Conservation (phyloP, 2,329 filamentous ascomycete species). For the Trichoderma sp. region DNA sequence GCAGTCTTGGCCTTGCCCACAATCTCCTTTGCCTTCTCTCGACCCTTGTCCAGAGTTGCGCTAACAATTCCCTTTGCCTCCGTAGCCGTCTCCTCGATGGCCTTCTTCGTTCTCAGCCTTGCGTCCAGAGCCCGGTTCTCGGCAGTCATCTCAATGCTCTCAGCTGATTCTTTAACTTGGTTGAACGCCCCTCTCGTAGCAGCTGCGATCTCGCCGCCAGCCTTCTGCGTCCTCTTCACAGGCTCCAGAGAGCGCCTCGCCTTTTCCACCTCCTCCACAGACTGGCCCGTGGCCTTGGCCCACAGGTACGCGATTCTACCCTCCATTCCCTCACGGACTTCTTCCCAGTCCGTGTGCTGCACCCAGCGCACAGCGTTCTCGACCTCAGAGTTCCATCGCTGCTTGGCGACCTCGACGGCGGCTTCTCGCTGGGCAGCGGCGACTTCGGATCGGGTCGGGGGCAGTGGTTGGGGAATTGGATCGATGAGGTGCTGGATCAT, state of each 20-base stretch:
- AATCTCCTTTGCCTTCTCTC: slow-evolving; percentile 41
- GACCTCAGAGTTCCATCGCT: slow-evolving; percentile 76
- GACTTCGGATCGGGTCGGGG: slow-evolving; percentile 52
- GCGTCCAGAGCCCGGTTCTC: slow-evolving; percentile 34
- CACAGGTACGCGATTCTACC: slow-evolving; percentile 48
- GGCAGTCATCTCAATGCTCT: slow-evolving; percentile 31
- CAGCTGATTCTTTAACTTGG: slow-evolving; percentile 33
- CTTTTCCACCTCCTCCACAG: slow-evolving; percentile 32
- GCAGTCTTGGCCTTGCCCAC: slow-evolving; percentile 42
- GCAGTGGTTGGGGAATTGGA: slow-evolving; percentile 48
- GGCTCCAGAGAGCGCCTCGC: slow-evolving; percentile 35
- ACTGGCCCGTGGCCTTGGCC: slow-evolving; percentile 41
- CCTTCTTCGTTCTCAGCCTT: slow-evolving; percentile 29
- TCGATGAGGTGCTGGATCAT: slow-evolving; percentile 56
- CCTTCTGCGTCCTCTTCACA: slow-evolving; percentile 37
- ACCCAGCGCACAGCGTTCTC: slow-evolving; percentile 66
- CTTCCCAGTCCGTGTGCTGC: slow-evolving; percentile 66
- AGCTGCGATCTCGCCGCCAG: slow-evolving; percentile 32
- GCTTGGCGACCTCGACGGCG: slow-evolving; percentile 69
- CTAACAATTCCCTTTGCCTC: slow-evolving; percentile 42
- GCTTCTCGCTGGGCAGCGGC: slow-evolving; percentile 54
- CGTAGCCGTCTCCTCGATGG: slow-evolving; percentile 32
- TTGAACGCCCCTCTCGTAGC: slow-evolving; percentile 41
- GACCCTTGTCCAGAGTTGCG: slow-evolving; percentile 43
- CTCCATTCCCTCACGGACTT: slow-evolving; percentile 61